phyloP scores from a whole-genome alignment of 2,329 filamentous ascomycete species.

The Colletotrichum sp. region DNA sequence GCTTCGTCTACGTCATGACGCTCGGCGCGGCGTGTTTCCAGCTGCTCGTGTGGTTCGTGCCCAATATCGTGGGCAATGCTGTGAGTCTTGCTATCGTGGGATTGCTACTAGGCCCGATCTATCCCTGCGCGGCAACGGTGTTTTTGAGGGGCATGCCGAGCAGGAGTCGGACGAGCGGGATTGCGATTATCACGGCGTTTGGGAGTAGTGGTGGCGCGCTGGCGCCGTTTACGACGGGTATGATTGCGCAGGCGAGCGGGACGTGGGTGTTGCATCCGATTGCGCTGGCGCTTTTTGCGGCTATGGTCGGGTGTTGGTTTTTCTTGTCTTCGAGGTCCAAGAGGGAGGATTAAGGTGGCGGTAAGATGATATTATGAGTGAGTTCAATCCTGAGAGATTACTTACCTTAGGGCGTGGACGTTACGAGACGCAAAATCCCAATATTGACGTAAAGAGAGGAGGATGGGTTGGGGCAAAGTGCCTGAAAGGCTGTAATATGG shows the following conservation, averaged over 20 bases:
- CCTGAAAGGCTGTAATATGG: accelerated
- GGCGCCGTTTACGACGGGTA: conserved; percentile 69
- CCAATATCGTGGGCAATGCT: conserved; percentile 76
- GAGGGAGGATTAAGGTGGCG: background rate
- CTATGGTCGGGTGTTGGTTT: conserved; percentile 70
- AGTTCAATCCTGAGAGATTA: background rate
- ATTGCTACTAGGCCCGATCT: conserved; percentile 78
- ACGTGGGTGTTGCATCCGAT: conserved; percentile 73
- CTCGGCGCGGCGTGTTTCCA: conserved; percentile 70
- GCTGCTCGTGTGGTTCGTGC: conserved; percentile 79
- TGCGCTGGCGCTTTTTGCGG: conserved; percentile 66
- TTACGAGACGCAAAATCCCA: background rate
- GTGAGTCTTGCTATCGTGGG: conserved; percentile 76
- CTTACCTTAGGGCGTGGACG: background rate
- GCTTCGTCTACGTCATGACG: conserved; percentile 69
- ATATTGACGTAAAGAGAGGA: accelerated
- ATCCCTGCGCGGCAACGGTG: conserved; percentile 73
- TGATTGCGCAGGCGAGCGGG: conserved; percentile 65
- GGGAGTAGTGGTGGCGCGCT: conserved; percentile 73
- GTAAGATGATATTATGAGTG: background rate
- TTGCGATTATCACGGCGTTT: conserved; percentile 74
- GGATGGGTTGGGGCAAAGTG: accelerated
- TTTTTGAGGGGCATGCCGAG: conserved; percentile 67
- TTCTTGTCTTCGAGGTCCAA: background rate
- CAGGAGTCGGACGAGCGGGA: conserved; percentile 65